phyloP scores from a whole-genome alignment of 2,329 filamentous ascomycete genomes.

The Sporothrix brasiliensis region DNA sequence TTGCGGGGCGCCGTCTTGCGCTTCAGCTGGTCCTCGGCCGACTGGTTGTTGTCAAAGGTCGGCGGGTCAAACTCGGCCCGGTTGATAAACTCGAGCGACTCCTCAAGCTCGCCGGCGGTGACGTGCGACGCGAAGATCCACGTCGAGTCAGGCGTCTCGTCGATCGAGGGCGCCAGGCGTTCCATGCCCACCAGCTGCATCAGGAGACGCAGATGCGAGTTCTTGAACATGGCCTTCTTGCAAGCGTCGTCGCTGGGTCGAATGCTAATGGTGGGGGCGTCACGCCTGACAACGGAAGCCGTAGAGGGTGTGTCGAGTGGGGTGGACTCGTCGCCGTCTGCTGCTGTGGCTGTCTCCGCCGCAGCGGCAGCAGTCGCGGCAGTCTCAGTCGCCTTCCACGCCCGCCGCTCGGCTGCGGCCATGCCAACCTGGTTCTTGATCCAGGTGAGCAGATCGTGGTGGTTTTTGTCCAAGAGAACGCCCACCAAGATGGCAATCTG shows the following conservation, averaged over 20 bases:
- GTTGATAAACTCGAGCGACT: conserved; percentile 71
- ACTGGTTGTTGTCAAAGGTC: conserved; percentile 72
- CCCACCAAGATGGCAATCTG: conserved; percentile 81
- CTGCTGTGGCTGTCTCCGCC: conserved; percentile 40
- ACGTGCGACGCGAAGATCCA: conserved; percentile 76
- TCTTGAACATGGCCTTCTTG: conserved; percentile 80
- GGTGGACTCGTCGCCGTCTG: conserved; percentile 29
- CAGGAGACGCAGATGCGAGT: conserved; percentile 81
- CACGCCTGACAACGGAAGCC: conserved; percentile 42
- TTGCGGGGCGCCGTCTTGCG: conserved; percentile 63
- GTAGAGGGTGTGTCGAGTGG: conserved; percentile 37
- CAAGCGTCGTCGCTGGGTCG: conserved; percentile 67
- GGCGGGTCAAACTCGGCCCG: conserved; percentile 78
- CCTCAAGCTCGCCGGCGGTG: conserved; percentile 65
- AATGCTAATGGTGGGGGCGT: conserved; percentile 58
- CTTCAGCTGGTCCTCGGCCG: conserved; percentile 77
- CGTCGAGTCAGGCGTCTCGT: conserved; percentile 72
- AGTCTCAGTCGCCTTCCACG: conserved; percentile 64
- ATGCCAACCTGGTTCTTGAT: conserved; percentile 70
- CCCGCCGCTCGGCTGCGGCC: conserved; percentile 71
- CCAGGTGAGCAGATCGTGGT: conserved; percentile 78
- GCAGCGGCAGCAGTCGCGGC: conserved; percentile 13
- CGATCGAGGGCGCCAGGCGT: conserved; percentile 54
- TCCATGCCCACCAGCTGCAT: conserved; percentile 76
- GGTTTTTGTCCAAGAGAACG: conserved; percentile 76